Evolutionary conservation across 2,329 filamentous ascomycete genomes (phyloP), one percentile per base, ranked within the genome.

Genomic region (Epicoccum sorghinum): DNA sequence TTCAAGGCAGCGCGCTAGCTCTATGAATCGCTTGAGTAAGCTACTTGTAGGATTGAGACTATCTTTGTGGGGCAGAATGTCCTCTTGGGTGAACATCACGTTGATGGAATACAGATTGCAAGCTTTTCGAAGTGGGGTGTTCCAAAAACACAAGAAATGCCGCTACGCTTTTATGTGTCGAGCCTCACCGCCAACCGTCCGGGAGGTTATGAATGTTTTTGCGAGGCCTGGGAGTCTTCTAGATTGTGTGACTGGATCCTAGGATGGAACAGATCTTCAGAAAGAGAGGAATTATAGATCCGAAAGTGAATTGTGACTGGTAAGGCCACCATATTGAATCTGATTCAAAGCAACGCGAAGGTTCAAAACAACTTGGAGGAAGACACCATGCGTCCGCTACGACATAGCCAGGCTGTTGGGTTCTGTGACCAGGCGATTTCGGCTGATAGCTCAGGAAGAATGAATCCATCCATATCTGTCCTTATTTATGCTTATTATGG

Each of bases 1-100:
- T 79, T 41, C 89, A 83, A 1, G 88, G 86, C 52, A 91, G 82
- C 9, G 85, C 89, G 66, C 89, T 0, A 84, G 70, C 67, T 90
- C 83, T 33, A 81, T 33, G 57, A 78, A 77, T 35, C 76, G 71
- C 1, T 67, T 76, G 58, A 78, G 73, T 50, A 77, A 69, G 55
- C 74, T 77, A 58, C 64, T 69, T 47, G 71, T 71, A 7, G 66
- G 62, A 40, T 68, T 67, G 23, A 76, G 48, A 14, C 66, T 66
- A n/a, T 67, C 62, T 35, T 74, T 61, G 13, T 67, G 61, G 33
- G 74, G 54, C 32, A 77, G 52, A 0, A 70, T 57, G 13, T 72
- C 68, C 49, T 76, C 73, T 38, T 73, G 62, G 4, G 64, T 58
- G 12, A 77, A 66, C 41, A 75, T 68, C 13, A 68, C 68, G 47